A percentile compares a stretch with the other conserved stretches of the same genome.
phyloP scores from a whole-genome alignment of 179 eudicot genomes.

The Camellia oleifera region DNA sequence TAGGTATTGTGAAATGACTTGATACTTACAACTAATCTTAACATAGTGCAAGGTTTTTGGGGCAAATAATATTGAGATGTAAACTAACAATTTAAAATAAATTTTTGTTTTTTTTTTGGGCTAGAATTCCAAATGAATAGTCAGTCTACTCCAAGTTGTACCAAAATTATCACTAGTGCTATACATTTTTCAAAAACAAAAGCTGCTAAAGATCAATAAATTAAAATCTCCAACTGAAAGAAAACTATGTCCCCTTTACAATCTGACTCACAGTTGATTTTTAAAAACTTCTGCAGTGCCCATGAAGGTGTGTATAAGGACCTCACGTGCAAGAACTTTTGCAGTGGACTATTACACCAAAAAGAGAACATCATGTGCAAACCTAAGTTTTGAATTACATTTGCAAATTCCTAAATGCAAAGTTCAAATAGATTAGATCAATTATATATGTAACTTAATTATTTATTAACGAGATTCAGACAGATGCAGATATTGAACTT shows the following conservation, averaged over 20 bases:
- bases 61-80: background rate
- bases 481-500: background rate
- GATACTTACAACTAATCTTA: background rate
- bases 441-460: background rate
- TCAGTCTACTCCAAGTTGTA: background rate
- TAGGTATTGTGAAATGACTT: background rate
- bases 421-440: background rate
- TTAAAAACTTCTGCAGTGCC: background rate
- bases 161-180: background rate
- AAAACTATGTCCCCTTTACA: background rate
- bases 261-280: background rate
- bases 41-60: background rate
- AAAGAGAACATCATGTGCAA: background rate
- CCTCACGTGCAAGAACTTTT: background rate
- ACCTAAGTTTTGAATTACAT: background rate
- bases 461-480: background rate
- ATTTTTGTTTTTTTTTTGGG: background rate
- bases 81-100: background rate
- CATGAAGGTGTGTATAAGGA: background rate
- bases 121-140: background rate
- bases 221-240: too few species aligned
- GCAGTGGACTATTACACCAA: background rate
- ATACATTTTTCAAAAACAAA: background rate
- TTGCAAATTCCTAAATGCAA: background rate
- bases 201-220: background rate